phyloP scores from a whole-genome alignment of 2,329 filamentous ascomycete species.

The Penicillium frequentans region DNA sequence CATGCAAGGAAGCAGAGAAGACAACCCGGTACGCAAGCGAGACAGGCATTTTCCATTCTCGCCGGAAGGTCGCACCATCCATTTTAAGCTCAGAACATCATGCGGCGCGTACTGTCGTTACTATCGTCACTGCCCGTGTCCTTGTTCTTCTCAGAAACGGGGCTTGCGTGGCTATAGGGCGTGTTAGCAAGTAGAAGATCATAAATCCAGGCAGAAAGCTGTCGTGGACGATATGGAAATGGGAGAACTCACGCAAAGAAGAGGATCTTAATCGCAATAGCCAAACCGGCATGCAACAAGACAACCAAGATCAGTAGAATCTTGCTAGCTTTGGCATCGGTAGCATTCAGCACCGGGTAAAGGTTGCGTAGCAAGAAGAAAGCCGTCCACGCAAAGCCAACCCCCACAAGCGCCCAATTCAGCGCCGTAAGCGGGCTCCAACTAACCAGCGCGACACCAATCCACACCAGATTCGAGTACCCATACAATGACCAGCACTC shows the following conservation, averaged over 20 bases:
- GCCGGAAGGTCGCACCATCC: not conserved
- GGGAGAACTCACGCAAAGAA: conserved; percentile 72
- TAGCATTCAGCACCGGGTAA: conserved; percentile 88
- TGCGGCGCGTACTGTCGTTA: conserved; percentile 33
- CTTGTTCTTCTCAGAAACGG: conserved; percentile 49
- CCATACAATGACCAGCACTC: conserved; percentile 96
- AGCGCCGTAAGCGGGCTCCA: conserved; percentile 84
- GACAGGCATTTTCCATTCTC: not conserved
- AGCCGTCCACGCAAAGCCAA: conserved; percentile 81
- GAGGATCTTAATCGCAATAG: conserved; percentile 91
- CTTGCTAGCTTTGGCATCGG: conserved; percentile 89
- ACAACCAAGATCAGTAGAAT: conserved; percentile 81
- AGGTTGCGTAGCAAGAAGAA: conserved; percentile 82
- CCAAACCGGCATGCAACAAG: conserved; percentile 80
- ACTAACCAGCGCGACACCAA: conserved; percentile 86
- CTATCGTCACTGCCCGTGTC: conserved; percentile 32
- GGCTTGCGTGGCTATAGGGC: conserved; percentile 59
- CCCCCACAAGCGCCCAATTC: conserved; percentile 89
- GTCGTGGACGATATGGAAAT: not conserved
- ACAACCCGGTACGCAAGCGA: not conserved
- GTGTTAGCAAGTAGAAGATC: conserved; percentile 12
- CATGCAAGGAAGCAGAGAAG: not conserved
- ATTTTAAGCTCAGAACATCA: conserved; percentile 24
- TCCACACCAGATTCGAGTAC: conserved; percentile 96
- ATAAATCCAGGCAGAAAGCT: not conserved